A percentile compares a stretch with the other conserved stretches of the same genome.
These are phyloP conservation scores for Sarcodon sp. DNA, from an alignment of 768 basidiomycete species.

Conservation along the genomic window DNA sequence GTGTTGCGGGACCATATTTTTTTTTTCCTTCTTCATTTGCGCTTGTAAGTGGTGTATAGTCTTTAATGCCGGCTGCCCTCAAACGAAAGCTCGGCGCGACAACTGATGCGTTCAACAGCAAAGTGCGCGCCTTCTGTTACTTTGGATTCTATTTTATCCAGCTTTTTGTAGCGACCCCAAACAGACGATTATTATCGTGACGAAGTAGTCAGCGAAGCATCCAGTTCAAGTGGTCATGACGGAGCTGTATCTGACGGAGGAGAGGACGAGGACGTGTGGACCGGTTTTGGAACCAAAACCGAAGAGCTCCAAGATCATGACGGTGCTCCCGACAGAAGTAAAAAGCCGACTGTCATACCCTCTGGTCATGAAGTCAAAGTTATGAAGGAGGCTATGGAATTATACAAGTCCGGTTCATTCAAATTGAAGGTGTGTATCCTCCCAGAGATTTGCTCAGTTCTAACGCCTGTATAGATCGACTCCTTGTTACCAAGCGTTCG, in stretches of 20 bases:
- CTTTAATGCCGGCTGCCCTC: too few species aligned
- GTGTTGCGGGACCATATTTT: too few species aligned
- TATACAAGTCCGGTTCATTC: constrained; percentile 72
- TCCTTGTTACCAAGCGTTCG: constrained; percentile 67
- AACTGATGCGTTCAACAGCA: too few species aligned
- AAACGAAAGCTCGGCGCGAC: too few species aligned
- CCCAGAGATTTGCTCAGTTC: not conserved
- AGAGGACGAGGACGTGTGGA: not conserved
- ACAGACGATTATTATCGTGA: too few species aligned
- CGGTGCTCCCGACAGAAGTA: not conserved
- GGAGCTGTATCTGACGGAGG: constrained; percentile 6
- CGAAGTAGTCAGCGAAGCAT: not conserved
- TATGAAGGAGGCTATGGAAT: constrained; percentile 62
- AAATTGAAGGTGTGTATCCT: constrained; percentile 58
- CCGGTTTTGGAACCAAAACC: not conserved
- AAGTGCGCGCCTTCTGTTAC: too few species aligned
- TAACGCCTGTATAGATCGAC: constrained; percentile 42
- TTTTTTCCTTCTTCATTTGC: too few species aligned
- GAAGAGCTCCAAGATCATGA: not conserved
- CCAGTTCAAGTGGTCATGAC: constrained; percentile 1
- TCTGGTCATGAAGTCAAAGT: constrained; percentile 57
- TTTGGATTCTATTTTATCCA: too few species aligned
- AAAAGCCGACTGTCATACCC: constrained; percentile 33
- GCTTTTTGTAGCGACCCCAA: too few species aligned
- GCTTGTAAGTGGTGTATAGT: too few species aligned